These are phyloP conservation scores for Ajuga chamaepitys DNA, from an alignment of 257 asterid species.

Conservation along the genomic window DNA sequence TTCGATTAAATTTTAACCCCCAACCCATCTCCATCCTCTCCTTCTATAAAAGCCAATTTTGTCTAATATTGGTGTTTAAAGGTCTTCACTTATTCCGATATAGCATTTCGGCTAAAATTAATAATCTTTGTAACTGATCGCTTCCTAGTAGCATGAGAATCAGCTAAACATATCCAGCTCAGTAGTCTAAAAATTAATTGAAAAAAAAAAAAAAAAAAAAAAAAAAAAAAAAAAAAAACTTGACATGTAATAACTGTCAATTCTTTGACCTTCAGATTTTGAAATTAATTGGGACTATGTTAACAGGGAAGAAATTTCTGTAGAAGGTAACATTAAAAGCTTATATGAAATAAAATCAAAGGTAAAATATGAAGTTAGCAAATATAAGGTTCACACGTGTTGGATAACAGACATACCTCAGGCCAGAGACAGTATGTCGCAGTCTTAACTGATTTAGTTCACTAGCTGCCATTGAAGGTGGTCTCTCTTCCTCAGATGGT, in stretches of 20 bases:
- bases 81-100: background rate
- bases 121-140: background rate
- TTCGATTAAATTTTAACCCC: background rate
- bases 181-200: background rate
- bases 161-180: background rate
- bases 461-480: slow-evolving; percentile 68
- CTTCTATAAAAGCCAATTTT: background rate
- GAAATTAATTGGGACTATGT: background rate
- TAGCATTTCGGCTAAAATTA: background rate
- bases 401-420: slow-evolving; percentile 52
- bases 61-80: background rate
- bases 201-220: too few relatives aligned
- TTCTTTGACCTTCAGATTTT: background rate
- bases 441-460: slow-evolving; percentile 87
- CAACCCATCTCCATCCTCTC: background rate
- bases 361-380: background rate
- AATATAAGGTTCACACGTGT: background rate
- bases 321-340: background rate
- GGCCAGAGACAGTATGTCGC: slow-evolving; percentile 83
- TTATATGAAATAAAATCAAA: background rate
- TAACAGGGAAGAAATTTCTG: background rate
- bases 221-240: too few relatives aligned
- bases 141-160: background rate
- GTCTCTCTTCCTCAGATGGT: slow-evolving; percentile 67
- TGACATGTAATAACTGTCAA: too few relatives aligned